Base-by-base conservation (phyloP, 352 stramenopile species). In the Pythium vanterpoolii region DNA sequence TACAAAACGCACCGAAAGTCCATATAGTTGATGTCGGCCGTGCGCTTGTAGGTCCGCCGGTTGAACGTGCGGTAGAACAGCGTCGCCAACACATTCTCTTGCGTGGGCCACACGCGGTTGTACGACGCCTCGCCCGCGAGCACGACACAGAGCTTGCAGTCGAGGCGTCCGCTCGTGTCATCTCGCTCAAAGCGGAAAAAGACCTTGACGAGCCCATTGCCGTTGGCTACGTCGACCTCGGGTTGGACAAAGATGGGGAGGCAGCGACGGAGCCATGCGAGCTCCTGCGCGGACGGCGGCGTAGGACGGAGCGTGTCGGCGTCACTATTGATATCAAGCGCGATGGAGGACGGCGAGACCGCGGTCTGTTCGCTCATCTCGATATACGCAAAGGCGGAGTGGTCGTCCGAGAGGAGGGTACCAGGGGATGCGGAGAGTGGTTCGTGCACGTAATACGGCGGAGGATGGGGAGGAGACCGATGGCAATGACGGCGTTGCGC, bases 21-120 rank as follows among this genome's bases (percentile, higher is more conserved):
- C 74, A 95, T 89, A 71, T 93, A 93, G 69, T 95, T 92, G 68
- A 95, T 95, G 66, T 95, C 86, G 18, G 86, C 86, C 46, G 86
- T 95, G 58, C 86, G 82, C 71, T 93, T 91, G 74, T 92, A 93
- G 9, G 82, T 91, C 36, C 77, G 72, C 47, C 86, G 83, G 56
- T 93, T 95, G 68, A 90, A 95, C 19, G 83, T 90, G 64, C 86
- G 82, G 60, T 93, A 93, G 39, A 81, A 77, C 18, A 93, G 56
- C 59, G 86, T 95, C 27, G 83, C 86, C 42, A 92, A 55, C 33
- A 65, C 71, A 69, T 95, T 95, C 68, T 93, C 75, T n/a, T 76
- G 62, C 47, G 82, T 67, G 44, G 87, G 76, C 34, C 81, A 72
- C 27, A 79, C 54, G 68, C 81, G 80, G 52, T 95, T 95, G 76